These are phyloP conservation scores for Fraxinus ornus DNA, from an alignment of 305 asterid genomes.

Conservation along the genomic window DNA sequence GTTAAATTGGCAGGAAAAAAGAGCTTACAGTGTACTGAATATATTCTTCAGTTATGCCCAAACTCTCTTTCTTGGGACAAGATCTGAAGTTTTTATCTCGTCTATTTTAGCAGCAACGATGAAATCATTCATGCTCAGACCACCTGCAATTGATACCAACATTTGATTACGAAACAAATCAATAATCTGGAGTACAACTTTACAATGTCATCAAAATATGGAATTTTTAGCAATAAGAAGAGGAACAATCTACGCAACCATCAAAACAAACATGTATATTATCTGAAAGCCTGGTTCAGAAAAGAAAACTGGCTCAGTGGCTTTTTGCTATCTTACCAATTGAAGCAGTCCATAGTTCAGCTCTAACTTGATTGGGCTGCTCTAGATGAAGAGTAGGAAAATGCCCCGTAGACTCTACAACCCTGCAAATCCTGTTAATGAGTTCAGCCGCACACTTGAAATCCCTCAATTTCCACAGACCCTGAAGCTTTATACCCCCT, in stretches of 20 bases:
- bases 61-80: slow-evolving; percentile 71
- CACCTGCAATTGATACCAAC: slow-evolving; percentile 52
- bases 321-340: slow-evolving; percentile 40
- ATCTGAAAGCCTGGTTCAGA: neutral
- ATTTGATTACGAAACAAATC: neutral
- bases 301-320: neutral
- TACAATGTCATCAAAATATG: neutral
- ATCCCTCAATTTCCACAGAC: slow-evolving; percentile 37
- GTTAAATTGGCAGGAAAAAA: neutral
- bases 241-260: too few relatives aligned
- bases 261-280: too few relatives aligned
- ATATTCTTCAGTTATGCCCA: slow-evolving; percentile 52
- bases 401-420: slow-evolving; percentile 60
- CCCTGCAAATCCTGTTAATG: slow-evolving; percentile 52
- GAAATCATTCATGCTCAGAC: slow-evolving; percentile 84
- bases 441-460: slow-evolving; percentile 62
- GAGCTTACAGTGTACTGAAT: neutral
- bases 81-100: slow-evolving; percentile 70
- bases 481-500: slow-evolving; percentile 55
- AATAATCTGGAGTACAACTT: neutral
- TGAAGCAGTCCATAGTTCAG: slow-evolving; percentile 64
- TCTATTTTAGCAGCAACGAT: slow-evolving; percentile 90
- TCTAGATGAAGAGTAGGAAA: slow-evolving; percentile 56
- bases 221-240: neutral
- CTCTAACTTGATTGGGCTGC: slow-evolving; percentile 65